Evolutionary conservation across 2,329 filamentous ascomycete genomes (phyloP).

Genomic region (Hypoxylon sp.): DNA sequence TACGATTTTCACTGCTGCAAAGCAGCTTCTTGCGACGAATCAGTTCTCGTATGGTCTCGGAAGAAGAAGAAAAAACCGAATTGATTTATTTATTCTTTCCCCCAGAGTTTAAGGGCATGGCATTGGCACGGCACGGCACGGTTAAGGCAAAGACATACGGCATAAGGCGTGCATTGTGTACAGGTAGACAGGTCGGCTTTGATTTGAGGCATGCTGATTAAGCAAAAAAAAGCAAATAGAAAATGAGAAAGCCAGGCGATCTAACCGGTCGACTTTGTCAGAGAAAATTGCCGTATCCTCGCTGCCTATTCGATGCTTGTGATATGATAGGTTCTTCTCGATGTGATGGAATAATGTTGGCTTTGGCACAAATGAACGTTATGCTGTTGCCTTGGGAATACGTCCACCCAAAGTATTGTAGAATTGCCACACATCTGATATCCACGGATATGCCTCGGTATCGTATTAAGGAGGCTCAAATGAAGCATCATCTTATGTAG

Average conservation of each 20-base stretch:
- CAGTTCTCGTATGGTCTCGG: slow-evolving; percentile 24
- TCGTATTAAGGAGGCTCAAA: slow-evolving; percentile 12
- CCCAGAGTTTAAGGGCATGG: slow-evolving; percentile 30
- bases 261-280: slow-evolving; percentile 28
- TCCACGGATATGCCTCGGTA: background rate
- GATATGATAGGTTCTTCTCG: background rate
- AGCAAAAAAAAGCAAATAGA: slow-evolving; percentile 33
- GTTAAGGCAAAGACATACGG: slow-evolving; percentile 37
- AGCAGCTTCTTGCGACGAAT: slow-evolving; percentile 36
- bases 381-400: slow-evolving; percentile 6
- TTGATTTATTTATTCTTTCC: slow-evolving; percentile 28
- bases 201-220: slow-evolving; percentile 35
- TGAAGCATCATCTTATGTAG: background rate
- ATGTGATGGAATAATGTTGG: background rate
- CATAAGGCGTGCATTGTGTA: slow-evolving; percentile 44
- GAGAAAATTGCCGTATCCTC: slow-evolving; percentile 2
- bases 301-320: background rate
- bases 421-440: background rate
- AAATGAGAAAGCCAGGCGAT: slow-evolving; percentile 32
- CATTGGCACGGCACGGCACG: slow-evolving; percentile 44
- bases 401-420: too few species aligned
- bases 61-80: slow-evolving; percentile 31
- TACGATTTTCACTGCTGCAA: slow-evolving; percentile 27
- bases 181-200: slow-evolving; percentile 42
- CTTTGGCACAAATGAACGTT: background rate